phyloP scores from a whole-genome alignment of 176 grass and related monocot species.

The Guadua angustifolia region DNA sequence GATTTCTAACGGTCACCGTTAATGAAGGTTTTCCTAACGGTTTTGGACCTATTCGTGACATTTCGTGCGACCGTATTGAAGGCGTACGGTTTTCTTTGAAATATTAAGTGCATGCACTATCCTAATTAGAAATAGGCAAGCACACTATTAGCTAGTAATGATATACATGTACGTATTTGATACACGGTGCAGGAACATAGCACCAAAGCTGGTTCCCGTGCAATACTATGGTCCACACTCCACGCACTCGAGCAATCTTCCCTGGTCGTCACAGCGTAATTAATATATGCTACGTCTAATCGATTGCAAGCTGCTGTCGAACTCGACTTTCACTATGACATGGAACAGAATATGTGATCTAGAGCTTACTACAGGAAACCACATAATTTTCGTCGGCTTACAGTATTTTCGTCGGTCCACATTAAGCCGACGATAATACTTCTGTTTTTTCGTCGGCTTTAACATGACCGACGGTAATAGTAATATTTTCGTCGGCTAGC shows the following conservation, averaged over 20 bases:
- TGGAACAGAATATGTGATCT: conserved; percentile 24
- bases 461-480: too few relatives aligned
- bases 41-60: not conserved
- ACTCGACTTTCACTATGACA: not conserved
- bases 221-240: not conserved
- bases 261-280: not conserved
- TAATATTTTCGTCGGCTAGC: too few relatives aligned
- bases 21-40: not conserved
- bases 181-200: not conserved
- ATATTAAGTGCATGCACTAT: not conserved
- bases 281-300: conserved; percentile 12
- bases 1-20: not conserved
- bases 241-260: not conserved
- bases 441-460: too few relatives aligned
- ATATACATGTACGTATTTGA: not conserved
- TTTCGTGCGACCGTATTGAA: not conserved
- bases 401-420: too few relatives aligned
- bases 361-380: too few relatives aligned
- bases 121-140: too few relatives aligned
- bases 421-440: too few relatives aligned
- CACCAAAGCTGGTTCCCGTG: not conserved
- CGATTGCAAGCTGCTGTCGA: conserved; percentile 30
- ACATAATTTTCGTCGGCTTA: too few relatives aligned
- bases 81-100: too few relatives aligned
- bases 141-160: too few relatives aligned